Conservation (phyloP, 2,329 filamentous ascomycete genomes). For the Cordyceps tenuipes region DNA sequence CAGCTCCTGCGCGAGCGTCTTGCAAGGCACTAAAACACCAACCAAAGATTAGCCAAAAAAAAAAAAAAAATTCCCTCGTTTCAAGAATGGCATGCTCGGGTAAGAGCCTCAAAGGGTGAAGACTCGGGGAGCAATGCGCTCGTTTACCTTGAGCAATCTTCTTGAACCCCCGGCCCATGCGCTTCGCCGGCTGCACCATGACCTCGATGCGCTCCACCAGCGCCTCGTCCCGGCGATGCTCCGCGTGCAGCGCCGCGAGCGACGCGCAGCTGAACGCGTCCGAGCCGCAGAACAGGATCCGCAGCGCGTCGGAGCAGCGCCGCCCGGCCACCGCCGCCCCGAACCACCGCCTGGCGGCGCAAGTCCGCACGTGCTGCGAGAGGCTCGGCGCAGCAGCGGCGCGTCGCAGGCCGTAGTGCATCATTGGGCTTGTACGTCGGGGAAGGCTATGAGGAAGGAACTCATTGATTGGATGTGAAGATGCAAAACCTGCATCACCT, state of each 20-base stretch:
- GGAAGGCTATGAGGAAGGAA: not conserved
- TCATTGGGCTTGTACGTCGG: not conserved
- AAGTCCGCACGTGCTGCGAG: not conserved
- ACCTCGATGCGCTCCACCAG: constrained; percentile 75
- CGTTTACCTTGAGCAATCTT: constrained; percentile 54
- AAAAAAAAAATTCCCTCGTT: too few species aligned
- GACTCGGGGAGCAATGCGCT: too few species aligned
- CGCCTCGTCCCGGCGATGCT: constrained; percentile 40
- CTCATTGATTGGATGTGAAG: not conserved
- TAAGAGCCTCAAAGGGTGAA: too few species aligned
- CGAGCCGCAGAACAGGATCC: constrained; percentile 89
- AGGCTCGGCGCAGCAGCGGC: not conserved
- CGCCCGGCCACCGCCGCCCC: constrained; percentile 15
- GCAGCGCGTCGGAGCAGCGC: constrained; percentile 50
- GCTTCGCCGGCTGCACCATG: constrained; percentile 71
- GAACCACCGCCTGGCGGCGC: constrained; percentile 13
- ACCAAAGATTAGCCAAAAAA: too few species aligned
- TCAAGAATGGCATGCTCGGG: not conserved
- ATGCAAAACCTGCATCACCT: not conserved
- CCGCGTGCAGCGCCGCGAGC: constrained; percentile 57
- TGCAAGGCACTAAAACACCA: constrained; percentile 59
- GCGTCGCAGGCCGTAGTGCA: not conserved
- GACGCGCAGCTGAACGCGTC: constrained; percentile 82
- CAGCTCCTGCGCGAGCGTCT: constrained; percentile 53
- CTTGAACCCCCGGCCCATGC: constrained; percentile 66